Base-by-base conservation (phyloP, 768 basidiomycete genomes). In the Chalciporus pseudorubinellus region DNA sequence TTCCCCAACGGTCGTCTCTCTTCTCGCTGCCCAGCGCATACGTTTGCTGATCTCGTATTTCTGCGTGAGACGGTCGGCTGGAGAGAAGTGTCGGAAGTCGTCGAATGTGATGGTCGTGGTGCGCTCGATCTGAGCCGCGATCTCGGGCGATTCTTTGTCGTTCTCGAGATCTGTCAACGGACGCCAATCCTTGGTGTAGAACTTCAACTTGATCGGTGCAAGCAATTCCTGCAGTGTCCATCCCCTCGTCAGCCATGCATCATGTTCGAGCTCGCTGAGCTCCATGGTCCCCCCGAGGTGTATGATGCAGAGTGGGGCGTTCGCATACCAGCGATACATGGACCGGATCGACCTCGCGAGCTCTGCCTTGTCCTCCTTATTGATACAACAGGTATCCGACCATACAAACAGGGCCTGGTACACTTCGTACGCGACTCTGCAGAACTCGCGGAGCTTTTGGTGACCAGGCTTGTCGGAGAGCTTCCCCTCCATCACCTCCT, bases 1-100 rank as follows among this genome's bases (percentile, higher is more conserved):
- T 24, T 59, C 60, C 26, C 20, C 31, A 16, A 44, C 33, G 4
- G 60, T 57, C 4, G 60, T 61, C 11, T 34, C 48, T 26, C 59
- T 33, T 14, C 24, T 26, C 11, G 59, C 48, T 13, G 57, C 59
- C 57, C 59, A 58, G 18, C 33, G 29, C 52, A 53, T 46, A 21
- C 26, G 29, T 40, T 36, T 40, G 7, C 31, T 33, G 28, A 46
- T 34, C 19, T 48, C 42, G 28, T 43, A 19, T 16, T 22, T 22
- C 33, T 34, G 33, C 33, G 33, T 34, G 2, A 34, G 33, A 14
- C 33, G 33, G 16, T 34, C 33, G 12, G 31, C 41, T 3, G 52
- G 52, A 1, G 24, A 26, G 34, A 53, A 53, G 22, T 36, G 12
- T 43, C 29, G 41, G 7, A 41, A 42, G 26, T 42, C 46, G 20